These are phyloP conservation scores for Hymenoscyphus salicellus DNA, from an alignment of 2,329 filamentous ascomycete genomes.

Conservation along the genomic window DNA sequence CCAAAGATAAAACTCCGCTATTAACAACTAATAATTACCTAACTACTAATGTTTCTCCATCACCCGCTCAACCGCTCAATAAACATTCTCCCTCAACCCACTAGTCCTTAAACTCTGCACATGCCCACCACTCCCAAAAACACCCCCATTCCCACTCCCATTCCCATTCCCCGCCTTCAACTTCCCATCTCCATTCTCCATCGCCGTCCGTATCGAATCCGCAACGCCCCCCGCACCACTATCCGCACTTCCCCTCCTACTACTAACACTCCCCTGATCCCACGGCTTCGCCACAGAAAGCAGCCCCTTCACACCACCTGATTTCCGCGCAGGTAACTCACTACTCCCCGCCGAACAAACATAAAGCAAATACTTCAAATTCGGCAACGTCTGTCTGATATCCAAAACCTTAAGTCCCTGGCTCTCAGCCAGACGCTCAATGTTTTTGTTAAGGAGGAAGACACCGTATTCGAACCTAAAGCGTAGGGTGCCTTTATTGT, in stretches of 20 bases:
- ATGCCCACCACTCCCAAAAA: conserved; percentile 23
- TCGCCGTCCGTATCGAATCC: conserved; percentile 28
- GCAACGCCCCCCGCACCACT: conserved; percentile 25
- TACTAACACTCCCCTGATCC: conserved; percentile 21
- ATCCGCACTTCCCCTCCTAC: conserved; percentile 33
- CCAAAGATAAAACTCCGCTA: background rate
- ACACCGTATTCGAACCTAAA: conserved; percentile 96
- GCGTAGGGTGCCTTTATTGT: conserved; percentile 66
- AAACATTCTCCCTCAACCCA: conserved; percentile 34
- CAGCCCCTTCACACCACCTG: conserved; percentile 58
- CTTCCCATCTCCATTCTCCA: conserved; percentile 26
- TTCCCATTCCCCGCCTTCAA: conserved; percentile 16
- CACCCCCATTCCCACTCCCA: conserved; percentile 13
- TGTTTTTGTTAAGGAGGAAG: conserved; percentile 94
- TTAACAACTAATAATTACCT: background rate
- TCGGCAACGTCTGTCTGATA: conserved; percentile 86
- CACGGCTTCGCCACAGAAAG: conserved; percentile 43
- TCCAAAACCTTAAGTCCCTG: conserved; percentile 80
- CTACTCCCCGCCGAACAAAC: conserved; percentile 77
- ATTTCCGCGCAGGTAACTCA: conserved; percentile 59
- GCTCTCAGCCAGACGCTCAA: conserved; percentile 65
- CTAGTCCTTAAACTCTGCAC: conserved; percentile 35
- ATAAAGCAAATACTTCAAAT: conserved; percentile 88
- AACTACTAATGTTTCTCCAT: background rate
- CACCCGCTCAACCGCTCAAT: background rate